phyloP scores from a whole-genome alignment of 73 alveolate genomes.

The Paramecium octaurelia region DNA sequence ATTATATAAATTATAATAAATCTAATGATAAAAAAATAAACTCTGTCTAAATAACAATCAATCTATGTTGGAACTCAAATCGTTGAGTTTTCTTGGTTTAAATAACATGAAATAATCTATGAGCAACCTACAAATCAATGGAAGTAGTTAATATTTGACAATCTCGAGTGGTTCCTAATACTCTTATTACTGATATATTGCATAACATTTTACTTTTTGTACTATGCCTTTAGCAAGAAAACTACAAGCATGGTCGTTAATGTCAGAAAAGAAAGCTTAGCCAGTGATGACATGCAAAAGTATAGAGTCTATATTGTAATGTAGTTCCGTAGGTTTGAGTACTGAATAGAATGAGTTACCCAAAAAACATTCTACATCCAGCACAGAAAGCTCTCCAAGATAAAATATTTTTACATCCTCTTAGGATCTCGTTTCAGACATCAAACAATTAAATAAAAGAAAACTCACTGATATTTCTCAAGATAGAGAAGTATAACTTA shows the following conservation, averaged over 20 bases:
- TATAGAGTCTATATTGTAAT: not conserved
- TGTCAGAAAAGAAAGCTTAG: not conserved
- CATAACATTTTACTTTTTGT: not conserved
- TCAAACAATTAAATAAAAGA: not conserved
- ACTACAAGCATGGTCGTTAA: not conserved
- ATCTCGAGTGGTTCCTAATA: not conserved
- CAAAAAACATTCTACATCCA: not conserved
- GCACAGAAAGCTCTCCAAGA: conserved; percentile 14
- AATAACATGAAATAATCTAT: not conserved
- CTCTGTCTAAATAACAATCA: not conserved
- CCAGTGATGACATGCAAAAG: not conserved
- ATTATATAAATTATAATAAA: not conserved
- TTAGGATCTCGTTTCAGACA: not conserved
- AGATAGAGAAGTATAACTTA: not conserved
- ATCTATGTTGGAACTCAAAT: not conserved
- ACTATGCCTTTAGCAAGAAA: not conserved
- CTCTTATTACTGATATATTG: not conserved
- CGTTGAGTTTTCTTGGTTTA: not conserved
- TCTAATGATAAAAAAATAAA: not conserved
- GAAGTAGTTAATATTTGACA: not conserved
- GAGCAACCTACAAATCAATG: not conserved
- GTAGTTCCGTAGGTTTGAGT: not conserved
- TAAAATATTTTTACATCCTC: not conserved
- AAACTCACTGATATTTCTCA: not conserved
- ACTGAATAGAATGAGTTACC: not conserved